These are phyloP conservation scores for Oropetium thomaeum DNA, from an alignment of 176 grass and related monocot species.

Conservation along the genomic window DNA sequence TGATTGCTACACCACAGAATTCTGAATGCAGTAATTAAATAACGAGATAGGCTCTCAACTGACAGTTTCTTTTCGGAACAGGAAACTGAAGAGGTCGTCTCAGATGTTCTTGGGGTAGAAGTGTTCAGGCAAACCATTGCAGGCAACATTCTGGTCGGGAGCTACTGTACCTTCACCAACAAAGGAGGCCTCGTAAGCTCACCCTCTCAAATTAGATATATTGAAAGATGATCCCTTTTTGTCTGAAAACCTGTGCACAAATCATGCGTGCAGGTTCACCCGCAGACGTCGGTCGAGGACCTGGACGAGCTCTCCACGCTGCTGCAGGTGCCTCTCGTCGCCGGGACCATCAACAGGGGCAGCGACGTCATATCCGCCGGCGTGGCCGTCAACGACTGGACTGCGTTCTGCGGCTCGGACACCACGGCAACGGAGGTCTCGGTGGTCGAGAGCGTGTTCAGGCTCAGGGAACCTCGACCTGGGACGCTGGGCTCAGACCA, in stretches of 20 bases:
- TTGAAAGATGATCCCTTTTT: neutral
- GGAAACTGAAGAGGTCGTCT: slow-evolving; percentile 88
- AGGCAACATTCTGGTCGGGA: slow-evolving; percentile 87
- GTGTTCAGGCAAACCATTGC: slow-evolving; percentile 84
- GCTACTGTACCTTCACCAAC: slow-evolving; percentile 75
- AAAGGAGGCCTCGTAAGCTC: slow-evolving; percentile 72
- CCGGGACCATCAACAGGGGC: slow-evolving; percentile 73
- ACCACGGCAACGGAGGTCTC: slow-evolving; percentile 84
- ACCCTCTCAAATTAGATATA: too few species aligned
- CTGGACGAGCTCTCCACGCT: slow-evolving; percentile 89
- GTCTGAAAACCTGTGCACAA: neutral
- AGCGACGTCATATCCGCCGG: slow-evolving; percentile 67
- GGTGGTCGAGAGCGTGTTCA: slow-evolving; percentile 72
- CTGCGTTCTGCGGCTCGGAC: slow-evolving; percentile 81
- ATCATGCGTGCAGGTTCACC: slow-evolving; percentile 57
- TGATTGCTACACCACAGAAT: too few species aligned
- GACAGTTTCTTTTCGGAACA: neutral
- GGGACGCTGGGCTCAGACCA: slow-evolving; percentile 50
- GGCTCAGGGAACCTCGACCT: slow-evolving; percentile 56
- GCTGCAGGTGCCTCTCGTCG: slow-evolving; percentile 85
- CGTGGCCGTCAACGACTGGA: slow-evolving; percentile 79
- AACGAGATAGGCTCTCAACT: neutral
- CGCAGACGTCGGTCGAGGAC: slow-evolving; percentile 84
- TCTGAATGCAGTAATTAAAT: neutral
- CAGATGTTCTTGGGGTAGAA: slow-evolving; percentile 75